Percentiles rank a stretch among this genome's conserved stretches.
phyloP scores from a whole-genome alignment of 2,329 filamentous ascomycete genomes.

The Chaetothyriales sp. region DNA sequence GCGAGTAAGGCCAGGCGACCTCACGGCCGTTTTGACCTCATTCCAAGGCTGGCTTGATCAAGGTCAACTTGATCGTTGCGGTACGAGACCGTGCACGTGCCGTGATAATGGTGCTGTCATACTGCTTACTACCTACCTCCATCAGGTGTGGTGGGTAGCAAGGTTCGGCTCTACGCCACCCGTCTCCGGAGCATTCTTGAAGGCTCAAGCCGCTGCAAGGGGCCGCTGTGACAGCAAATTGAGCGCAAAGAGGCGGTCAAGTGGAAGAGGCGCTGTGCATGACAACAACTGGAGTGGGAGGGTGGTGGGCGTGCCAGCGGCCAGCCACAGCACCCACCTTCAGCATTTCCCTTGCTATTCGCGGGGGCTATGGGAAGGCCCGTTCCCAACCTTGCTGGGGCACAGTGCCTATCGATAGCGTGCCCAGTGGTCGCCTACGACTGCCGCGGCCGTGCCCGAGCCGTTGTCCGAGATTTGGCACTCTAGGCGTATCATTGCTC shows the following conservation, averaged over 20 bases:
- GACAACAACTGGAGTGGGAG: not conserved
- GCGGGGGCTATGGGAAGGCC: not conserved
- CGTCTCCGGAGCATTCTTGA: not conserved
- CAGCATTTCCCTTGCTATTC: not conserved
- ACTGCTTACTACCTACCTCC: not conserved
- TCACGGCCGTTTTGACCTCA: not conserved
- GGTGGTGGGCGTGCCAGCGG: not conserved
- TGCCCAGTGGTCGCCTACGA: not conserved
- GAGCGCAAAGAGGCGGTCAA: not conserved
- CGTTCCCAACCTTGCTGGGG: not conserved
- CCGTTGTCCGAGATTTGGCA: not conserved
- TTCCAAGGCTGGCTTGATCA: not conserved
- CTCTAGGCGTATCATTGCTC: not conserved
- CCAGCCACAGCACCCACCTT: not conserved
- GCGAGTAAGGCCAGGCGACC: no score
- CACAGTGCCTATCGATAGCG: not conserved
- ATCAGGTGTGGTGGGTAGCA: not conserved
- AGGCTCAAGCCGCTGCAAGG: not conserved
- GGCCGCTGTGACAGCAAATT: not conserved
- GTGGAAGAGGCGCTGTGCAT: not conserved
- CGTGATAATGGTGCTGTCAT: not conserved
- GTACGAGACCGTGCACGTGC: not conserved
- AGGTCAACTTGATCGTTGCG: not conserved
- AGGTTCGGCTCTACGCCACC: not conserved
- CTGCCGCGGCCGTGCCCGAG: not conserved